These are phyloP conservation scores for Globisporangium takayamanum DNA, from an alignment of 352 stramenopile species.

Conservation along the genomic window DNA sequence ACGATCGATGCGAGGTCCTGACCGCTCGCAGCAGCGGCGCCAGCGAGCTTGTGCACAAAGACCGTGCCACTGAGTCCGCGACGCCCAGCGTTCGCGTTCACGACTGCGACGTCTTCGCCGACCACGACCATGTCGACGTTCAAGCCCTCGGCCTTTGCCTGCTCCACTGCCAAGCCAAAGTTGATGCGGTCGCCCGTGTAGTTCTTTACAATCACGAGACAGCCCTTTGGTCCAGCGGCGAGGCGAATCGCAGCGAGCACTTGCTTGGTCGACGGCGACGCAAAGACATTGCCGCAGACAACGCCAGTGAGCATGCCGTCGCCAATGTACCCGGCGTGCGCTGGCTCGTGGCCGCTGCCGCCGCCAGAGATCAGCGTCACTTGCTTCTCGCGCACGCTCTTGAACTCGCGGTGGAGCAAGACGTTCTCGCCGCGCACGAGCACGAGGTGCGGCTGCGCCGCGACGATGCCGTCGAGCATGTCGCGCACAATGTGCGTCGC, in stretches of 20 bases:
- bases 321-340: conserved; percentile 95
- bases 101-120: conserved; percentile 88
- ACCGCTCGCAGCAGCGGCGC: conserved; percentile 80
- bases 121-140: conserved; percentile 94
- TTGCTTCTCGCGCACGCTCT: conserved; percentile 50
- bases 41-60: conserved; percentile 96
- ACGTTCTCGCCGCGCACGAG: conserved; percentile 56
- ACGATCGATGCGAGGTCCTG: conserved; percentile 73
- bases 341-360: conserved; percentile 91
- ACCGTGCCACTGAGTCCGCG: conserved; percentile 95
- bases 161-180: conserved; percentile 96
- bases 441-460: conserved; percentile 58
- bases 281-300: conserved; percentile 96
- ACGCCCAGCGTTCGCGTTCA: conserved; percentile 94
- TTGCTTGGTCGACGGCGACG: conserved; percentile 89
- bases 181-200: conserved; percentile 99
- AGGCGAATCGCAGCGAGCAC: conserved; percentile 95
- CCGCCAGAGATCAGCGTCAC: conserved; percentile 76
- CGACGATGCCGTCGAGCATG: conserved; percentile 73
- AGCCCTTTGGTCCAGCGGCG: conserved; percentile 71
- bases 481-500: conserved; percentile 51
- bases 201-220: conserved; percentile 98
- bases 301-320: conserved; percentile 95
- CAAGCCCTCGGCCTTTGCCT: conserved; percentile 90
- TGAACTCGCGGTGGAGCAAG: conserved; percentile 69